These are phyloP conservation scores for Discostella stelligeroides DNA, from an alignment of 108 stramenopile species.

Conservation along the genomic window DNA sequence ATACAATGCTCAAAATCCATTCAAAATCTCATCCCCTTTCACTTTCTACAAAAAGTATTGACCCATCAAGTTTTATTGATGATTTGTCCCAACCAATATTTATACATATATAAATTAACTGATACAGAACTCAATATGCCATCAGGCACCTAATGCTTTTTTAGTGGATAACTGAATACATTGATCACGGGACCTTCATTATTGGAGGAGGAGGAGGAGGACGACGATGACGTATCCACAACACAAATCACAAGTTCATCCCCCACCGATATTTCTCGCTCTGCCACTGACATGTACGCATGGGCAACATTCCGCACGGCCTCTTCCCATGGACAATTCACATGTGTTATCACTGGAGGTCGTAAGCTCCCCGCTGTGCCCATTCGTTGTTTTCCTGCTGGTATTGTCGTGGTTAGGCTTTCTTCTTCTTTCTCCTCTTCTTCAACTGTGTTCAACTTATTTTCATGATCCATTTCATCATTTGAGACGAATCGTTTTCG, in stretches of 20 bases:
- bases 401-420: constrained; percentile 25
- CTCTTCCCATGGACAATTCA: constrained; percentile 62
- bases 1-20: too few relatives aligned
- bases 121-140: too few relatives aligned
- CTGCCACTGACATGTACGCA: constrained; percentile 80
- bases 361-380: constrained; percentile 47
- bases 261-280: constrained; percentile 85
- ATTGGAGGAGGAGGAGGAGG: background rate
- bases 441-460: background rate
- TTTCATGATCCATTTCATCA: too few relatives aligned
- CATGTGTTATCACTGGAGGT: constrained; percentile 45
- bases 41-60: too few relatives aligned
- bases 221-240: too few relatives aligned
- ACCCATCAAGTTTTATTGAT: too few relatives aligned
- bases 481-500: background rate
- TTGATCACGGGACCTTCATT: background rate
- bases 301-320: constrained; percentile 60
- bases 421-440: constrained; percentile 1
- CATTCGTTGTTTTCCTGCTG: constrained; percentile 42
- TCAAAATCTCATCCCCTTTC: too few relatives aligned
- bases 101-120: too few relatives aligned
- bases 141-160: constrained; percentile 28
- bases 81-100: too few relatives aligned
- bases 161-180: constrained; percentile 28
- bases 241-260: constrained; percentile 80